These are phyloP conservation scores for Nephelium lappaceum DNA, from an alignment of 345 rosid genomes.

Conservation along the genomic window DNA sequence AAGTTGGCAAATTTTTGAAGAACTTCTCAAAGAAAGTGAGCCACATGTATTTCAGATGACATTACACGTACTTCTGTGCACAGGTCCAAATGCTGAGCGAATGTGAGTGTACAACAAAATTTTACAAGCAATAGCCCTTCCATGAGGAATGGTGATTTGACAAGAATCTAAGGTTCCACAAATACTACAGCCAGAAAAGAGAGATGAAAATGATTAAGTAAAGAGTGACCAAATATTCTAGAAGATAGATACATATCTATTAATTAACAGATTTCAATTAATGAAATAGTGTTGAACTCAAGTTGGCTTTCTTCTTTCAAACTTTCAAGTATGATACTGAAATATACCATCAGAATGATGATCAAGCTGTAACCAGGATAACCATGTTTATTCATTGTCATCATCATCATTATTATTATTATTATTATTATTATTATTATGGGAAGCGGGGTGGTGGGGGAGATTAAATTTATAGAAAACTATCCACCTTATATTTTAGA, in stretches of 20 bases:
- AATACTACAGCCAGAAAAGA: neutral
- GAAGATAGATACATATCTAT: neutral
- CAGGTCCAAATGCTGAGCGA: constrained; percentile 41
- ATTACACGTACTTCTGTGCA: no score
- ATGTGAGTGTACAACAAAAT: constrained; percentile 24
- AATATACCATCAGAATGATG: neutral
- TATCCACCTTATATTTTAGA: no score
- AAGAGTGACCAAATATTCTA: neutral
- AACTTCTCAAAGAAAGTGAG: no score
- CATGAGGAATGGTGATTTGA: neutral
- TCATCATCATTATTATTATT: no score
- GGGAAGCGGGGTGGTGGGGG: no score
- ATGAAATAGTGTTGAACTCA: neutral
- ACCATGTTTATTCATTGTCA: neutral
- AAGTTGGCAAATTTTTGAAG: no score
- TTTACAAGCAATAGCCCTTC: neutral
- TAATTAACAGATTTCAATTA: neutral
- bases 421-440: no score
- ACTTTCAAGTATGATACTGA: neutral
- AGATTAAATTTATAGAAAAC: no score
- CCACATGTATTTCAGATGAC: no score
- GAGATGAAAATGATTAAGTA: neutral
- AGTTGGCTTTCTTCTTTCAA: neutral
- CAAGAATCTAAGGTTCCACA: neutral
- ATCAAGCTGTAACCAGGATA: neutral